Evolutionary conservation across 2,329 filamentous ascomycete genomes (phyloP).

Genomic region (Aspergillus awamori): DNA sequence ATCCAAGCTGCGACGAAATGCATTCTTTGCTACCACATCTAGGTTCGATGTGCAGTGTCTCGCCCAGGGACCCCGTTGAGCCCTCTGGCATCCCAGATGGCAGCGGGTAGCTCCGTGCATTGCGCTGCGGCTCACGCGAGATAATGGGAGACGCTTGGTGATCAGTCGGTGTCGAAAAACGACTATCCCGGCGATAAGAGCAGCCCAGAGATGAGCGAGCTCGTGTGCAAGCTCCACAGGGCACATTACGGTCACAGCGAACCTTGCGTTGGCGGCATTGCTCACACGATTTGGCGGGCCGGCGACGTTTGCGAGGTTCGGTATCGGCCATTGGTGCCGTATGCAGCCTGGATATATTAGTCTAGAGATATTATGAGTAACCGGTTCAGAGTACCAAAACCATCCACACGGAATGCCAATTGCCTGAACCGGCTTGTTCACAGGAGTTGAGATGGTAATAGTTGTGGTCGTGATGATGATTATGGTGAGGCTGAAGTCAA

Average conservation of each 20-base stretch:
- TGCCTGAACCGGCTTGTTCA: background rate
- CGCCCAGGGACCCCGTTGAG: background rate
- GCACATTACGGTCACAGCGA: constrained; percentile 31
- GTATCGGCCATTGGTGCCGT: constrained; percentile 5
- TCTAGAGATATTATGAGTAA: background rate
- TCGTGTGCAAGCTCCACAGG: constrained; percentile 32
- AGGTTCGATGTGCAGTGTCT: background rate
- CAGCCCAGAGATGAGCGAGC: constrained; percentile 26
- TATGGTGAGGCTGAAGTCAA: background rate
- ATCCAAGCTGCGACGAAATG: background rate
- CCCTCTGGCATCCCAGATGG: background rate
- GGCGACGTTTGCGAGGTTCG: constrained; percentile 31
- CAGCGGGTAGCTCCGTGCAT: background rate
- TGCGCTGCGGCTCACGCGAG: constrained; percentile 3
- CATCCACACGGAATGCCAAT: background rate
- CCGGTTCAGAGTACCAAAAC: too few species aligned
- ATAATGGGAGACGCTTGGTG: constrained; percentile 10
- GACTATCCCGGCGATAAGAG: constrained; percentile 23
- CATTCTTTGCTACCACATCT: background rate
- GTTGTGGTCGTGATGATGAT: background rate
- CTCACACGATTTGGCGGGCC: constrained; percentile 32
- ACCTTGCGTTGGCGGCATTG: constrained; percentile 36
- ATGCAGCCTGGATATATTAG: background rate
- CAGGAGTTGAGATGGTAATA: background rate
- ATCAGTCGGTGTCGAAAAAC: background rate